These are phyloP conservation scores for Thelonectria blattea DNA, from an alignment of 2,329 filamentous ascomycete species.

Conservation along the genomic window DNA sequence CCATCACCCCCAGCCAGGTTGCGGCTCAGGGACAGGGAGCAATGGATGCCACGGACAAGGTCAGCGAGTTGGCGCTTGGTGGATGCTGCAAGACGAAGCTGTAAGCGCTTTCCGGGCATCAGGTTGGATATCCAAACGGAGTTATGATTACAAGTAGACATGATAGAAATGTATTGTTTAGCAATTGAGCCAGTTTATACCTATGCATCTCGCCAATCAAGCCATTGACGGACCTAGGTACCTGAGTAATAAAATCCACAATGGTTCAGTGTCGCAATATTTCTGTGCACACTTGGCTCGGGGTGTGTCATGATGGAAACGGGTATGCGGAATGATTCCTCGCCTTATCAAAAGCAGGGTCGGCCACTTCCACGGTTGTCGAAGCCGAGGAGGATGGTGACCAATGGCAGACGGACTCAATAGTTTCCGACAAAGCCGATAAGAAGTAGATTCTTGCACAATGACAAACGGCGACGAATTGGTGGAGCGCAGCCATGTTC, in stretches of 20 bases:
- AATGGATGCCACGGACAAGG: slow-evolving; percentile 29
- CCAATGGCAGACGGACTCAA: neutral
- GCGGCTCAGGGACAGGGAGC: slow-evolving; percentile 31
- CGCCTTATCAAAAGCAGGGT: neutral
- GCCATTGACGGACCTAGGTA: neutral
- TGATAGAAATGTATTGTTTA: slow-evolving; percentile 19
- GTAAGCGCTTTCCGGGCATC: slow-evolving; percentile 6
- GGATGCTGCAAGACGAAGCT: slow-evolving; percentile 28
- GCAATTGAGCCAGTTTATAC: neutral
- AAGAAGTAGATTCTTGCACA: neutral
- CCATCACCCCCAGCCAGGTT: slow-evolving; percentile 40
- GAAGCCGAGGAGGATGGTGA: neutral
- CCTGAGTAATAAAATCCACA: neutral
- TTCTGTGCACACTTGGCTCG: neutral
- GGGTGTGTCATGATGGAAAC: neutral
- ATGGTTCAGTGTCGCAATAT: too few relatives aligned
- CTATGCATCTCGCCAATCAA: neutral
- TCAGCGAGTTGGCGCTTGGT: slow-evolving; percentile 37
- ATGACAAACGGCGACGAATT: neutral
- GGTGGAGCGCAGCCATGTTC: neutral
- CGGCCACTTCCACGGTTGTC: neutral
- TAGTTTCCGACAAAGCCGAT: neutral
- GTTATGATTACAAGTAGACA: slow-evolving; percentile 3
- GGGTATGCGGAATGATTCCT: neutral
- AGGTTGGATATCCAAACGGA: slow-evolving; percentile 4